phyloP scores from a whole-genome alignment of 179 eudicot genomes.

The Patellifolia procumbens region DNA sequence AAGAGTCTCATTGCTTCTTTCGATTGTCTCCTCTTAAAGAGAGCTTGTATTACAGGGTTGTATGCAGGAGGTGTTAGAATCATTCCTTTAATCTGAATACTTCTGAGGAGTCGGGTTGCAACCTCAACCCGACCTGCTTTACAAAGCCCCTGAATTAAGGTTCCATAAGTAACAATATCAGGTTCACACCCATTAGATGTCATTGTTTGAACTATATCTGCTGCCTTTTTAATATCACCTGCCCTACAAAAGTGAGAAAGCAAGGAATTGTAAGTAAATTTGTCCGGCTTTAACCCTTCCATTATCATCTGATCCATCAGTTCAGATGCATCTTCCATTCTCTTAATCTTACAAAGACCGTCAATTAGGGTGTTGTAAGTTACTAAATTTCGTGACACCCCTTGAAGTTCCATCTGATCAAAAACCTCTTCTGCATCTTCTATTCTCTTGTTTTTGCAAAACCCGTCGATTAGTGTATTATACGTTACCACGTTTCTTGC shows the following conservation, averaged over 20 bases:
- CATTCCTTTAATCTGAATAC: constrained; percentile 83
- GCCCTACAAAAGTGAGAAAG: constrained; percentile 75
- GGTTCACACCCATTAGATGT: constrained; percentile 90
- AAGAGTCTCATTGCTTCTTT: constrained; percentile 73
- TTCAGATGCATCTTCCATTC: constrained; percentile 75
- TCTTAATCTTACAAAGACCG: constrained; percentile 66
- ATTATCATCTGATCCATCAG: constrained; percentile 95
- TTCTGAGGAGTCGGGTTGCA: constrained; percentile 74
- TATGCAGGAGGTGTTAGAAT: constrained; percentile 70
- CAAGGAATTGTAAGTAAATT: constrained; percentile 78
- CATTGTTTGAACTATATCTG: constrained; percentile 93
- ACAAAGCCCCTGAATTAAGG: constrained; percentile 82
- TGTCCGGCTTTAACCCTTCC: constrained; percentile 94
- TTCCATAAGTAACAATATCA: constrained; percentile 84
- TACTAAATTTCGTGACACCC: constrained; percentile 68
- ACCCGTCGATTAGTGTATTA: constrained; percentile 73
- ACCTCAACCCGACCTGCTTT: constrained; percentile 80
- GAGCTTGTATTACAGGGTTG: constrained; percentile 77
- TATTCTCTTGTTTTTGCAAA: constrained; percentile 73
- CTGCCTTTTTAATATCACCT: constrained; percentile 81
- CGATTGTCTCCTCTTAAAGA: constrained; percentile 56
- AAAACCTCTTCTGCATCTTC: constrained; percentile 94
- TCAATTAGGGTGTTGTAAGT: constrained; percentile 88
- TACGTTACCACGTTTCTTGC: constrained; percentile 73
- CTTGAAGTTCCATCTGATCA: constrained; percentile 89